Conservation (phyloP, 176 grass and related monocot genomes). For the Chloris gayana region DNA sequence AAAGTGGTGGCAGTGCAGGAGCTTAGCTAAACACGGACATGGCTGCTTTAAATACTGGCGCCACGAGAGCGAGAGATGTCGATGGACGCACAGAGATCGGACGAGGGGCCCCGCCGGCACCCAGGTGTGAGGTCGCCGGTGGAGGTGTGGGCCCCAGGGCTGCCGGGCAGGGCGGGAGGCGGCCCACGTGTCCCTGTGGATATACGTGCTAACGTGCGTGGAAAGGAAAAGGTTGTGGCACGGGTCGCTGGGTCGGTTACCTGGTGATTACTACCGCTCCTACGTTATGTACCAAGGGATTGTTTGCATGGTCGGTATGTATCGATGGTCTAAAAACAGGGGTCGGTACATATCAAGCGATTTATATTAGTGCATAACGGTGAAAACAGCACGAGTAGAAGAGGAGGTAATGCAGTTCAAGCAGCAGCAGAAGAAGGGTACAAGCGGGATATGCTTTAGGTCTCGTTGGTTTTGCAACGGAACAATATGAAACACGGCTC, state of each 20-base stretch:
- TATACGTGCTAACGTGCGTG: not conserved
- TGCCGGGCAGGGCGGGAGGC: constrained; percentile 7
- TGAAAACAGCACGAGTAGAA: too few species aligned
- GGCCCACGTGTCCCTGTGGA: constrained; percentile 44
- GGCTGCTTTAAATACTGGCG: constrained; percentile 42
- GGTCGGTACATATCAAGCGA: too few species aligned
- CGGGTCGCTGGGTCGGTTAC: constrained; percentile 17
- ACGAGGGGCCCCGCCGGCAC: not conserved
- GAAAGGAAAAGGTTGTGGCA: constrained; percentile 20
- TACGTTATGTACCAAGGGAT: too few species aligned
- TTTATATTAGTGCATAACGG: too few species aligned
- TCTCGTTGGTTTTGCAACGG: too few species aligned
- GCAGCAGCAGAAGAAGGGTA: too few species aligned
- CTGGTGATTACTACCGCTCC: not conserved
- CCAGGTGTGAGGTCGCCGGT: constrained; percentile 34
- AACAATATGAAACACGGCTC: too few species aligned
- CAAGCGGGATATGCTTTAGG: too few species aligned
- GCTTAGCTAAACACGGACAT: not conserved
- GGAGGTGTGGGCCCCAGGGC: constrained; percentile 15
- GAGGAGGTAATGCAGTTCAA: too few species aligned
- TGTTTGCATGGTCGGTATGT: too few species aligned
- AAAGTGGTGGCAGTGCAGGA: not conserved
- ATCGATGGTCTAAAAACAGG: too few species aligned
- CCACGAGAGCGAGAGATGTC: constrained; percentile 8
- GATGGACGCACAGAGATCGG: constrained; percentile 21